Conservation (phyloP, 371 early-diverging fungal species). For the Apophysomyces sp. region DNA sequence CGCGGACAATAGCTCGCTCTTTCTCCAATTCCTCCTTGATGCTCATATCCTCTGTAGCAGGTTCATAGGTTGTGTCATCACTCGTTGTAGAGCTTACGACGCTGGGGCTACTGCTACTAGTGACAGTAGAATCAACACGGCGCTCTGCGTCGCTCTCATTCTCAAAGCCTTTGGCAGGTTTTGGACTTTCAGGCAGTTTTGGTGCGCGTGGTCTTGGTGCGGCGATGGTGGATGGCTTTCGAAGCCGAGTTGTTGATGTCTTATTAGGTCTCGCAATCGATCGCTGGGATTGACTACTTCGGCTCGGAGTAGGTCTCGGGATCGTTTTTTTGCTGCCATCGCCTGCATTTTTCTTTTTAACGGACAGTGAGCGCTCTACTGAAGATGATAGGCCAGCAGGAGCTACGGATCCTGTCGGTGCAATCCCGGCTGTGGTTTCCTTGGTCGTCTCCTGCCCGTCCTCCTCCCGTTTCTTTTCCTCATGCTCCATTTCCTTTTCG, state of each 20-base stretch:
- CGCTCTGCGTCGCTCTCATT: neutral
- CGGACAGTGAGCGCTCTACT: neutral
- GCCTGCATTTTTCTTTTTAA: neutral
- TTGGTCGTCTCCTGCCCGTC: neutral
- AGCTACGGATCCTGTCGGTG: conserved; percentile 2
- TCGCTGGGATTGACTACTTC: neutral
- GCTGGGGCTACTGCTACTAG: neutral
- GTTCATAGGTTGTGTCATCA: neutral
- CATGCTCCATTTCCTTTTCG: neutral
- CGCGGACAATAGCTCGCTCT: conserved; percentile 29
- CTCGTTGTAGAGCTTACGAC: neutral
- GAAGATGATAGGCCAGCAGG: neutral
- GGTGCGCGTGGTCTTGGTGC: neutral
- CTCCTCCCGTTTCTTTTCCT: neutral
- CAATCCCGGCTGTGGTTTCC: neutral
- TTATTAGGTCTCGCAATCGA: neutral
- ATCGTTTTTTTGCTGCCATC: neutral
- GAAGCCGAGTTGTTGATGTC: conserved; percentile 5
- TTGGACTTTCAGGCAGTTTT: neutral
- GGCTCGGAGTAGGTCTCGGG: neutral
- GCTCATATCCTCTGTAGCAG: neutral
- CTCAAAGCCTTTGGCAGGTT: neutral
- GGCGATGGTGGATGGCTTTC: conserved; percentile 14
- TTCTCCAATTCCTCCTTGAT: conserved; percentile 31
- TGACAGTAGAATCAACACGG: neutral